These are phyloP conservation scores for Syncephalastrum sp. DNA, from an alignment of 371 early-diverging fungal species.

Conservation along the genomic window DNA sequence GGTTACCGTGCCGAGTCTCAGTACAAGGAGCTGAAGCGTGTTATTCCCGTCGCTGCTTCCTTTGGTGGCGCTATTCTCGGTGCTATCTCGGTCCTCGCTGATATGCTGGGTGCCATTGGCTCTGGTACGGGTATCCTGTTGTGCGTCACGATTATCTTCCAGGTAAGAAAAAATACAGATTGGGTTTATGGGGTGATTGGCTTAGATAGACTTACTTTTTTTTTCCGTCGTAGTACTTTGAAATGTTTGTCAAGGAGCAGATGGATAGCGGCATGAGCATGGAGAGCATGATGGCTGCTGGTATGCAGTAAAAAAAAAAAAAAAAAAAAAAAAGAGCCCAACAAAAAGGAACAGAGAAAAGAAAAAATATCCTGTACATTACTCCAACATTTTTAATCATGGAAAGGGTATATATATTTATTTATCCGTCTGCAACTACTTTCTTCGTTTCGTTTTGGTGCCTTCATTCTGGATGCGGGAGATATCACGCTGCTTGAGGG, in stretches of 20 bases:
- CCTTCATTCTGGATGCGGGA: no score
- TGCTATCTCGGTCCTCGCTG: slow-evolving; percentile 91
- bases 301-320: background rate
- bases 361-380: no score
- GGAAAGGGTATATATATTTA: no score
- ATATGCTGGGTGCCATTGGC: slow-evolving; percentile 94
- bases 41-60: slow-evolving; percentile 96
- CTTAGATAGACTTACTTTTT: no score
- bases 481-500: no score
- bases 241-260: slow-evolving; percentile 97
- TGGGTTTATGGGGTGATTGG: background rate
- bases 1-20: slow-evolving; percentile 94
- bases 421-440: no score
- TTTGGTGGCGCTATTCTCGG: slow-evolving; percentile 98
- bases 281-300: slow-evolving; percentile 42
- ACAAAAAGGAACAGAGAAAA: no score
- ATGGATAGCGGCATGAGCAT: slow-evolving; percentile 67
- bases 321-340: no score
- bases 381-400: no score
- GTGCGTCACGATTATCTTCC: slow-evolving; percentile 99
- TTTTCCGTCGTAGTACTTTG: slow-evolving; percentile 72
- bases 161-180: slow-evolving; percentile 32
- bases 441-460: no score
- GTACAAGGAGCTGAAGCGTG: slow-evolving; percentile 98
- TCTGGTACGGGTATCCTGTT: slow-evolving; percentile 99